Base-by-base conservation (phyloP, 2,329 filamentous ascomycete genomes). In the Plectosphaerella sp. region DNA sequence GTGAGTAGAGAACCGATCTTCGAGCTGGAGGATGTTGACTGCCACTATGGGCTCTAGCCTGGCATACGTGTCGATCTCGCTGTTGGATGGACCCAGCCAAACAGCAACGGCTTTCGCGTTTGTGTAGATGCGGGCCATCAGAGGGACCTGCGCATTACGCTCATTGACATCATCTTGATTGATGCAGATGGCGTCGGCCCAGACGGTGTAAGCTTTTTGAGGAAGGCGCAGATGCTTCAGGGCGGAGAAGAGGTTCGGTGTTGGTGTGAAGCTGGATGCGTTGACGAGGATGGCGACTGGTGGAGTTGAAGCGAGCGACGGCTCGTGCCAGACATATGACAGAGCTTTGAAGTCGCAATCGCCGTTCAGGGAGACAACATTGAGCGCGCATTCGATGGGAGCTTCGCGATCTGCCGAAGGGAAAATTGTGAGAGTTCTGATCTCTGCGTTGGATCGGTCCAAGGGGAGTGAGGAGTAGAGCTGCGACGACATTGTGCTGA, bases 271-370 rank as follows among this genome's bases (percentile, higher is more conserved):
- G 45, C 45, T 52, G 24, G 45, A 18, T 2, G 45, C 49, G 12
- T 54, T 28, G 25, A 49, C 36, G 5, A 39, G 6, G 20, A 49
- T 49, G 9, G 14, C 49, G 52, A 42, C 48, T 54, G 28, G 28
- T 7, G 28, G 28, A 18, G 1, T 48, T 14, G 12, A 39, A 45
- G 8, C 49, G 45, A 18, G 28, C 28, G 28, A 33, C 11, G 28
- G 28, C 11, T 52, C 42, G 16, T 50, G 46, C 52, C 52, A 54
- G 7, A 52, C 50, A 14, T 54, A 54, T 0, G 52, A 54, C 4
- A 54, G 46, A 25, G 47, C 47, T 8, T 49, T 35, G 36, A 41
- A 49, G 20, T 25, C 28, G 28, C 28, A 33, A 3, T 33, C 28
- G 11, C 11, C 28, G 28, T 33, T 33, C 3, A 33, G 8, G 11